phyloP scores from a whole-genome alignment of 805 yeast species.

The Yarrowia sp. region DNA sequence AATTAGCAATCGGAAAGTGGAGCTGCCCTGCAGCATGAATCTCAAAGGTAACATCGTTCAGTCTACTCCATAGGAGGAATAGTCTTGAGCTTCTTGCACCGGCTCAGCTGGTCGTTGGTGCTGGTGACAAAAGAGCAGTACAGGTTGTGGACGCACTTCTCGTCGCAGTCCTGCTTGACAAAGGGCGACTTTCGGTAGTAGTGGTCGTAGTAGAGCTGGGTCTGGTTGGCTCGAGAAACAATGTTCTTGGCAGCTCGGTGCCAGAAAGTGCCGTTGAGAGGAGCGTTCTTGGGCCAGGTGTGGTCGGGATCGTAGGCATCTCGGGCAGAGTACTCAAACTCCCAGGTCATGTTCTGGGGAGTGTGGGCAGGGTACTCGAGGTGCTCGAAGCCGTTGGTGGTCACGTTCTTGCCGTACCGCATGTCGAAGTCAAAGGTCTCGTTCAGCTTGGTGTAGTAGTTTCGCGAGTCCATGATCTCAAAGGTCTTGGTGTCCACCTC shows the following conservation, averaged over 20 bases:
- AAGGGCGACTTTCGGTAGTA: conserved; percentile 14
- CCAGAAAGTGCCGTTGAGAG: conserved; percentile 70
- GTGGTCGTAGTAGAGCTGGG: conserved; percentile 6
- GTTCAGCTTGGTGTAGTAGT: conserved; percentile 57
- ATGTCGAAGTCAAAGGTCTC: conserved; percentile 43
- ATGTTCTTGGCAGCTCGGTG: conserved; percentile 36
- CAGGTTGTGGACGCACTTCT: not conserved
- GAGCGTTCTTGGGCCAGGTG: conserved; percentile 56
- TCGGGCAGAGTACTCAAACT: conserved; percentile 51
- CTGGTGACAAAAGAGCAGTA: not conserved
- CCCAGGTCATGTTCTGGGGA: conserved; percentile 51
- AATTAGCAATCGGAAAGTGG: too few relatives aligned
- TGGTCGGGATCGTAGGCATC: conserved; percentile 48
- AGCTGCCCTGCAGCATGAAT: not conserved
- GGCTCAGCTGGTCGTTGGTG: not conserved
- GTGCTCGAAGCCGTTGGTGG: not conserved
- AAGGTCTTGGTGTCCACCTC: conserved; percentile 62
- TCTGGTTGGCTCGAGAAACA: not conserved
- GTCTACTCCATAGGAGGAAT: not conserved
- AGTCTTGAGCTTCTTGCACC: not conserved
- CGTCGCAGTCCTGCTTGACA: not conserved
- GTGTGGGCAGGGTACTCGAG: conserved; percentile 42
- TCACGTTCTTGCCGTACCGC: not conserved
- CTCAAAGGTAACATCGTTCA: not conserved
- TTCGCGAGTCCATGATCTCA: conserved; percentile 57